Evolutionary conservation across 2,329 filamentous ascomycete species (phyloP).

Genomic region (Magnaporthiopsis rhizophila): DNA sequence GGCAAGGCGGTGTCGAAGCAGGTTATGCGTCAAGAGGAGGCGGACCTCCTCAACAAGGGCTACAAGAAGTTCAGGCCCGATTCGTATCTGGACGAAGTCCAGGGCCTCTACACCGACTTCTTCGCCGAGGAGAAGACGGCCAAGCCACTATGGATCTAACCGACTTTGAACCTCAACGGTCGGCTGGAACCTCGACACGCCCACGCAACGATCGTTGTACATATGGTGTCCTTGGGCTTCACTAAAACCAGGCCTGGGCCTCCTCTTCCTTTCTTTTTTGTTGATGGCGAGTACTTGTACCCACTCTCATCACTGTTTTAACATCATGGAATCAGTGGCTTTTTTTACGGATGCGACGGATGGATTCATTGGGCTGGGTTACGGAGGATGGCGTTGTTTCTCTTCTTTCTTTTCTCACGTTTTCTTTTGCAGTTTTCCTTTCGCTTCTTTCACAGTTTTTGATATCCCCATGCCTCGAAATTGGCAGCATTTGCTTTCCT

Average conservation of each 20-base stretch:
- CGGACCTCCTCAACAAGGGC: conserved; percentile 59
- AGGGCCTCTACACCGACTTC: conserved; percentile 56
- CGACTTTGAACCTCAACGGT: background rate
- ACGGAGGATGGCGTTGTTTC: background rate
- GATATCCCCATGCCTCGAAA: conserved; percentile 8
- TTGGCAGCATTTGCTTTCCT: conserved; percentile 6
- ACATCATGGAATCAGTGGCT: background rate
- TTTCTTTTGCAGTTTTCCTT: background rate
- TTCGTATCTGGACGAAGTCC: conserved; percentile 78
- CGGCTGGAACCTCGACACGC: background rate
- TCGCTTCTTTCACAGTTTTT: conserved; percentile 2
- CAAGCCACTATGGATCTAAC: conserved; percentile 42
- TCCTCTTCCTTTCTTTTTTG: background rate
- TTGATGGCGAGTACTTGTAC: no score
- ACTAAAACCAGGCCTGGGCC: background rate
- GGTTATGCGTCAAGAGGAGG: conserved; percentile 66
- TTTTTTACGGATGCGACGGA: background rate
- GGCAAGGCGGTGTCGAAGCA: conserved; percentile 37
- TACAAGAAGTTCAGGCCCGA: conserved; percentile 67
- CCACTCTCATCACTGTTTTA: background rate
- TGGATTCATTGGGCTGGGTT: background rate
- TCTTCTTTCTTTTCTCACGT: background rate
- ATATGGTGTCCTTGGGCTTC: background rate
- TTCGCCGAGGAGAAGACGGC: conserved; percentile 35
- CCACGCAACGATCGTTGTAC: background rate